Base-by-base conservation (phyloP, 257 asterid genomes). In the Salvia hispanica region DNA sequence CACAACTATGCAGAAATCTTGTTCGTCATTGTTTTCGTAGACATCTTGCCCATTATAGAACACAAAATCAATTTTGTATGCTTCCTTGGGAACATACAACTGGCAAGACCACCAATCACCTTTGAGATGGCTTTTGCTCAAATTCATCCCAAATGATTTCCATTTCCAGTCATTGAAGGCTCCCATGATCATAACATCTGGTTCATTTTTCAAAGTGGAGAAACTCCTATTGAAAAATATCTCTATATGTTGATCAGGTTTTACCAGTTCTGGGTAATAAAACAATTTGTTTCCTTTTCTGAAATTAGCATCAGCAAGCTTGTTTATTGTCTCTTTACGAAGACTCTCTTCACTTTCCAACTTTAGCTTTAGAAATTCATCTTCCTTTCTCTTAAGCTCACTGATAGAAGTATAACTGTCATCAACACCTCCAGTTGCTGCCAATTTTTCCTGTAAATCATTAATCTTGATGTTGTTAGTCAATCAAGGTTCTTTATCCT, bases 81-180 rank as follows among this genome's bases (percentile, higher is more conserved):
- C 99, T 85, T 94, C 97, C 77, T 77, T 84, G 47, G 99, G 97
- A 78, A 94, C 90, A 78, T 84, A 85, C 69, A 94, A 44, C 77
- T 56, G 82, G 84, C 97, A 91, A 73, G 85, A 80, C 96, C 97
- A 94, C 99, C 96, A 94, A 77, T 91, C 99, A 67, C 96, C 95
- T 62, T 58, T 79, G 15, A 94, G 83, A 72, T 77, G 62, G 80
- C 82, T 76, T 88, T 85, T 84, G 69, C 75, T 84, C 88, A 94
- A 78, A 58, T 85, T 88, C 58, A 69, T 46, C 42, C 87, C 76
- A 76, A 94, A 94, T 50, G 93, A 85, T 79, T 80, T 88, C 96
- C 96, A 94, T 71, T 78, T 79, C 97, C 96, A 94, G 77, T 78
- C 90, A 70, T 94, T 94, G 70, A 83, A 94, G 59, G 86, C 97